Evolutionary conservation across 2,329 filamentous ascomycete species (phyloP), one percentile per base, ranked within the genome.

Genomic region (Aspergillus terreus): DNA sequence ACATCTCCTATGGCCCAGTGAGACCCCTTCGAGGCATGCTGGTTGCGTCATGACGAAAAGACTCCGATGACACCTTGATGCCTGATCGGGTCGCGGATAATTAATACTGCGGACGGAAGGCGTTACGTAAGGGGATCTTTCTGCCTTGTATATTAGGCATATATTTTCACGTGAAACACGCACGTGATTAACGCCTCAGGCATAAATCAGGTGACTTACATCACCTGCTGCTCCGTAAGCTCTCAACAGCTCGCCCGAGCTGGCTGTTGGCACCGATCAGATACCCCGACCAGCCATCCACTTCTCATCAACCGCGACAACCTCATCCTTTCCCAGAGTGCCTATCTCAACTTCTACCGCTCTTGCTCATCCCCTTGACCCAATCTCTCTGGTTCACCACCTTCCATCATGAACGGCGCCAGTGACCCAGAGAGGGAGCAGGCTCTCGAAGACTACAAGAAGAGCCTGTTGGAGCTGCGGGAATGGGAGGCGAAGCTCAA

Each of bases 401-500:
- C 43, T 52, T 49, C 52, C 61, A 66, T 55, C 56, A 73, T 73
- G 71, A 68, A 67, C 63, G 67, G 66, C 57, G 63, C 63, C 60
- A 58, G 57, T 58, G 79, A 83, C 61, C 76, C 79, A 51, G 80
- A 83, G 70, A 75, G 81, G 65, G 71, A 86, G 63, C 81, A 86
- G 70, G 88, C 88, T 68, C 84, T 92, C 65, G 80, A 85, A 67
- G 83, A 86, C 53, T 92, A 90, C 79, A 90, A 90, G 71, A 76
- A 80, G 56, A 91, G 89, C 78, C 82, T 92, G 64, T 82, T 96
- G 67, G 92, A 99, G 75, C 95, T 95, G 64, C 85, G 95, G 75
- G 94, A 99, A 81, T 97, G 91, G 91, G 95, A 99, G 75, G 87
- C 92, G 47, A 99, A 97, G 81, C 83, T 99, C 56, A 99, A 97